Percentiles rank a stretch among this genome's conserved stretches.
Conservation (phyloP, 1,139 yeast species). For the Suhomyces bolitotheri region DNA sequence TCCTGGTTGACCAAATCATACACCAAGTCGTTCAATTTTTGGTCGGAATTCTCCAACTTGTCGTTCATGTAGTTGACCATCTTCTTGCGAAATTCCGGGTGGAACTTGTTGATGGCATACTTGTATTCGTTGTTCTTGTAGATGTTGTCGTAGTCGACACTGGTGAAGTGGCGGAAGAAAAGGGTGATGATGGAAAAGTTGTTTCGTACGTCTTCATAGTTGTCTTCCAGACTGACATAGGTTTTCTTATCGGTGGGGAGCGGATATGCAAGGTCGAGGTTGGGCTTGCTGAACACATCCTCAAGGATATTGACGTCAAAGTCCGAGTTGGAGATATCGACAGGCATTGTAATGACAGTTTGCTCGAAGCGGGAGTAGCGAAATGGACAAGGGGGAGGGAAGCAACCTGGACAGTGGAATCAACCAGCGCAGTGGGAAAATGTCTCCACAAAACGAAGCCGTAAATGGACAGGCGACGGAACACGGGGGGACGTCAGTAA, state of each 20-base stretch:
- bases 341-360: constrained; percentile 2
- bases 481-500: too few species aligned
- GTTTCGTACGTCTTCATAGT: constrained; percentile 23
- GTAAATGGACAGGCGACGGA: too few species aligned
- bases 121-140: constrained; percentile 39
- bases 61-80: constrained; percentile 36
- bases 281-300: constrained; percentile 34
- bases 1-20: constrained; percentile 42
- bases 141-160: constrained; percentile 29
- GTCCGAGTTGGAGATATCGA: constrained; percentile 16
- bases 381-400: too few species aligned
- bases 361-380: too few species aligned
- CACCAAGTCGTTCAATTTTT: constrained; percentile 40
- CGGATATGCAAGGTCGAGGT: constrained; percentile 39
- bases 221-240: constrained; percentile 31
- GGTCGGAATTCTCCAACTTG: constrained; percentile 34
- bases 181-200: constrained; percentile 34
- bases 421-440: too few species aligned
- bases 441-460: too few species aligned
- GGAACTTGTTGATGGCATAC: constrained; percentile 37
- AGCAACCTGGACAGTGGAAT: too few species aligned
- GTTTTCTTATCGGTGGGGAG: constrained; percentile 41
- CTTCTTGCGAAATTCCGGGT: constrained; percentile 30
- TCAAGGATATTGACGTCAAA: constrained; percentile 42
- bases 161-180: constrained; percentile 33